Evolutionary conservation across 2,329 filamentous ascomycete species (phyloP).

Genomic region (Pyrenochaeta sp.): DNA sequence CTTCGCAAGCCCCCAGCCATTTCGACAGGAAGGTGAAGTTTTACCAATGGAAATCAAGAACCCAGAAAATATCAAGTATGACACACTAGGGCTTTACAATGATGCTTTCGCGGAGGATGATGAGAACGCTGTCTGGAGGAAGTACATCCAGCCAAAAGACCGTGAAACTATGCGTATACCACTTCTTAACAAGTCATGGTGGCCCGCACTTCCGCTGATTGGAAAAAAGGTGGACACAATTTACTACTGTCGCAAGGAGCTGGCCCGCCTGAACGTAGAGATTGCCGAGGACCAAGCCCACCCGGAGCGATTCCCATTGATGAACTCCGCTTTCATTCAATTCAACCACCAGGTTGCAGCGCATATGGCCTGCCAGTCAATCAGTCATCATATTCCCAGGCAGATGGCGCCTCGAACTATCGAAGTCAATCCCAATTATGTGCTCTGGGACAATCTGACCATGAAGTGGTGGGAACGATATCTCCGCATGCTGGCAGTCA

Average conservation of each 20-base stretch:
- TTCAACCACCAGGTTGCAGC: constrained; percentile 98
- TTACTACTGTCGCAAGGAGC: constrained; percentile 84
- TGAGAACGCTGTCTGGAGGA: constrained; percentile 72
- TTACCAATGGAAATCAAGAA: constrained; percentile 42
- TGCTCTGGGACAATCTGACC: constrained; percentile 97
- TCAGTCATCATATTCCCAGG: constrained; percentile 88
- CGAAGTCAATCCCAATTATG: constrained; percentile 92
- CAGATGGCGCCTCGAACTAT: constrained; percentile 92
- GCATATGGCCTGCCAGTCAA: constrained; percentile 95
- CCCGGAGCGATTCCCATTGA: constrained; percentile 84
- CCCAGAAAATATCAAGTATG: constrained; percentile 39
- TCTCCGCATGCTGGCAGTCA: constrained; percentile 72
- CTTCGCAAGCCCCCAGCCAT: constrained; percentile 58
- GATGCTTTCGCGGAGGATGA: constrained; percentile 42
- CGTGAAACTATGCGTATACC: constrained; percentile 85
- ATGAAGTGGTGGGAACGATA: constrained; percentile 94
- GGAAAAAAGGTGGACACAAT: constrained; percentile 96
- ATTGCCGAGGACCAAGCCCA: constrained; percentile 90
- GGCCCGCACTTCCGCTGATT: constrained; percentile 78
- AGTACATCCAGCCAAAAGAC: constrained; percentile 81
- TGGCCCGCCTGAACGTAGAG: constrained; percentile 88
- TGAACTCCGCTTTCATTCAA: constrained; percentile 98
- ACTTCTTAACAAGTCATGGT: constrained; percentile 64
- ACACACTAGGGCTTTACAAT: constrained; percentile 41
- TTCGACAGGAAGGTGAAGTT: constrained; percentile 48